Evolutionary conservation across 2,329 filamentous ascomycete species (phyloP).

Genomic region (Aspergillus unguis): DNA sequence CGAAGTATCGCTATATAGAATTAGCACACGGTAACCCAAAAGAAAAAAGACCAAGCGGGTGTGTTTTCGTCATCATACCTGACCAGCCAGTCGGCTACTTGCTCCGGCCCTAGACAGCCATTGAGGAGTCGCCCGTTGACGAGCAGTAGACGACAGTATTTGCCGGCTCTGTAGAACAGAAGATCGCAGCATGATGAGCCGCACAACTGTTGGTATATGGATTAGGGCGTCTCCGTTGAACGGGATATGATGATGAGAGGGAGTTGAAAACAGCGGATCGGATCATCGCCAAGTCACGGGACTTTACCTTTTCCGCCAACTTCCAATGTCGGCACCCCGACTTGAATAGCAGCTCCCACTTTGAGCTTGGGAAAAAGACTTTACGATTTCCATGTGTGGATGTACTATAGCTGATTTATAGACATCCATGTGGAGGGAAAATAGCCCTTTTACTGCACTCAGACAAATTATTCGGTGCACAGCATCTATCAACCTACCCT

Average conservation of each 20-base stretch:
- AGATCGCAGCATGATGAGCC: conserved; percentile 56
- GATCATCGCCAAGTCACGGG: conserved; percentile 24
- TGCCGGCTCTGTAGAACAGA: conserved; percentile 49
- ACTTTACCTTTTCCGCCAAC: conserved; percentile 41
- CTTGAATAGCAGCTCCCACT: too few relatives aligned
- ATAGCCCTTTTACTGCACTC: neutral
- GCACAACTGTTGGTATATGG: conserved; percentile 35
- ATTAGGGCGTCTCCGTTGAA: conserved; percentile 23
- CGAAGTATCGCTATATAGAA: conserved; percentile 47
- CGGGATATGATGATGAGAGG: conserved; percentile 29
- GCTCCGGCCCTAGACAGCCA: conserved; percentile 41
- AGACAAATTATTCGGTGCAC: neutral
- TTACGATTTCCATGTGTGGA: too few relatives aligned
- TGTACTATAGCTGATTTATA: too few relatives aligned
- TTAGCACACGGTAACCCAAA: conserved; percentile 19
- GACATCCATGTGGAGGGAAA: too few relatives aligned
- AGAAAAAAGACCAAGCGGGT: conserved; percentile 25
- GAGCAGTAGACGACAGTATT: conserved; percentile 39
- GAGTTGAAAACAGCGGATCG: conserved; percentile 28
- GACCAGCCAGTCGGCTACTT: conserved; percentile 39
- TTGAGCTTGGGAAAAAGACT: too few relatives aligned
- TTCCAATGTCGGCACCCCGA: conserved; percentile 29
- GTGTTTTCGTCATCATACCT: conserved; percentile 32
- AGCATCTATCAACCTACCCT: neutral
- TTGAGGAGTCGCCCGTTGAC: conserved; percentile 39